A percentile compares a stretch with the other conserved stretches of the same genome.
These are phyloP conservation scores for Trametes sanguinea DNA, from an alignment of 768 basidiomycete species.

Conservation along the genomic window DNA sequence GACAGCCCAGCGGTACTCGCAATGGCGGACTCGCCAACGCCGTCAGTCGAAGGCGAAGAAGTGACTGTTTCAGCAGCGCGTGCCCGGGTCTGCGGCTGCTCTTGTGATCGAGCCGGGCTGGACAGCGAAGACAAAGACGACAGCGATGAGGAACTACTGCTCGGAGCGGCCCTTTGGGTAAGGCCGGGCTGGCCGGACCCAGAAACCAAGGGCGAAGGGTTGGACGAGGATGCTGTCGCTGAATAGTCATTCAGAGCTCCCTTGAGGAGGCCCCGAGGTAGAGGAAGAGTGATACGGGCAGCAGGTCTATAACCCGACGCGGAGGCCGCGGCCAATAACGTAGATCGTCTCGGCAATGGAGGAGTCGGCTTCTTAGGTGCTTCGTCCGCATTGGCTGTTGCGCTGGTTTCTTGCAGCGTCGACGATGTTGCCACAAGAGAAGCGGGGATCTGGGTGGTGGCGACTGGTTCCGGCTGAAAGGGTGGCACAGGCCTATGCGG, in stretches of 20 bases:
- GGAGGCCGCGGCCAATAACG: background rate
- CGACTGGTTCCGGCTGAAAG: too few species aligned
- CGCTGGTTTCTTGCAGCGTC: background rate
- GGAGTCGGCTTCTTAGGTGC: background rate
- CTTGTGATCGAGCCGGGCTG: background rate
- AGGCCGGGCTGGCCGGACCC: too few species aligned
- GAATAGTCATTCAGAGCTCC: background rate
- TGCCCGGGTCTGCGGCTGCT: background rate
- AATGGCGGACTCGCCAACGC: background rate
- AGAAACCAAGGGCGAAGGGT: background rate
- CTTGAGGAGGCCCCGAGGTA: background rate
- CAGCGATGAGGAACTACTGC: background rate
- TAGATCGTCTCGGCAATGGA: background rate
- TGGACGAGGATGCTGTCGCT: background rate
- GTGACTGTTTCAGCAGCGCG: background rate
- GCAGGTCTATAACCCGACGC: background rate
- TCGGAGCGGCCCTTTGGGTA: background rate
- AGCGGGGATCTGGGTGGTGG: too few species aligned
- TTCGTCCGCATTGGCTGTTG: background rate
- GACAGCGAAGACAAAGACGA: constrained; percentile 15
- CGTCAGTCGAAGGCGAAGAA: background rate
- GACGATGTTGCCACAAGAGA: too few species aligned
- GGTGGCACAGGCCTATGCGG: too few species aligned
- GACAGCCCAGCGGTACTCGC: too few species aligned
- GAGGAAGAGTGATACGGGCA: background rate